Evolutionary conservation across 441 rosid genomes (phyloP), one percentile per base, ranked within the genome.

Genomic region (Populus hybrid): DNA sequence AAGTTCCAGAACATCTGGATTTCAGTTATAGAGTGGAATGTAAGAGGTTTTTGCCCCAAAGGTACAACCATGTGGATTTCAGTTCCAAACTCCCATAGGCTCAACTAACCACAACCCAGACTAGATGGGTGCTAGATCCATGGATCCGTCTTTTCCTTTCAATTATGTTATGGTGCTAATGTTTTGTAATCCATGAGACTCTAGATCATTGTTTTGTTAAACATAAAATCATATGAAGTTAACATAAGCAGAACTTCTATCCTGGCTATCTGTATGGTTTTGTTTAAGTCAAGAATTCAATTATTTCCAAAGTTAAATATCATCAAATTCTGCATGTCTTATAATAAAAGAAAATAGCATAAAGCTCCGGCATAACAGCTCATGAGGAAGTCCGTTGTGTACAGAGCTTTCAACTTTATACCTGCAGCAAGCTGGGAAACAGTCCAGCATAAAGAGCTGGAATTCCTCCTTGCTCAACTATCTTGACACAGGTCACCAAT

Each of bases 401-500:
- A 35, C 20, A 70, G 11, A 40, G n/a, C 30, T 63, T 76, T 34
- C 26, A 42, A 67, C 76, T 20, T 75, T 82, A 81, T 81, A 92
- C 93, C 93, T 93, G 96, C 64, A 93, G 89, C 85, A 93, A 90
- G 83, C 95, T 90, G 32, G 98, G 96, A 75, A 89, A 78, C 23
- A 93, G 86, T 70, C 98, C 97, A 21, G 90, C 89, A 85, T 92
- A 93, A n/a, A 93, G 92, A 77, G 97, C 94, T 35, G 91, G 88
- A 77, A 89, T 36, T 36, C 98, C 97, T 80, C 95, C 97, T 66
- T 82, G 86, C 70, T 92, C 89, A 70, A 92, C 79, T 38, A 93
- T 88, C 81, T 68, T 89, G 50, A 87, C 74, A 8, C 85, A 85
- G 78, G 94, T 90, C 21, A 86, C 90, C 74, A 92, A 36, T 70